These are phyloP conservation scores for Aspergillus sclerotiicarbonarius DNA, from an alignment of 495 filamentous ascomycete species.

Conservation along the genomic window DNA sequence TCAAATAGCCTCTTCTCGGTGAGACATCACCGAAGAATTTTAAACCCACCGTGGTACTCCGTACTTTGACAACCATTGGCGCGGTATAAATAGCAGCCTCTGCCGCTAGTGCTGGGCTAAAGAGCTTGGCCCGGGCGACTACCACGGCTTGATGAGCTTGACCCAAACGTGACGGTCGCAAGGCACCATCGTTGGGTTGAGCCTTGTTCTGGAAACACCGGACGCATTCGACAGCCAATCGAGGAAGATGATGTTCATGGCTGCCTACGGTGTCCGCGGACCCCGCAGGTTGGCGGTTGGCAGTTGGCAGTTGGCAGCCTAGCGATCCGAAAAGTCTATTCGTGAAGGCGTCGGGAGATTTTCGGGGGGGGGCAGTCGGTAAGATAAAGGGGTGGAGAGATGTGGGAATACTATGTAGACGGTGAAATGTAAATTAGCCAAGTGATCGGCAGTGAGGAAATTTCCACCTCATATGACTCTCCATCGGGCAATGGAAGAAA, in stretches of 20 bases:
- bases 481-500: neutral
- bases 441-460: neutral
- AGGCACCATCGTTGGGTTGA: neutral
- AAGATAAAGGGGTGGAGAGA: neutral
- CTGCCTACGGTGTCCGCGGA: neutral
- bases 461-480: neutral
- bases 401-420: neutral
- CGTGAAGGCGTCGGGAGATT: neutral
- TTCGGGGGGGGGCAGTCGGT: neutral
- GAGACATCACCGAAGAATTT: neutral
- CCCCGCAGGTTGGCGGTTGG: too few relatives aligned
- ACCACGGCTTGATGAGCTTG: neutral
- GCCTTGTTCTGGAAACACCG: too few relatives aligned
- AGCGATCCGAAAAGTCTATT: neutral
- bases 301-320: too few relatives aligned
- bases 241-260: neutral
- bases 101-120: neutral
- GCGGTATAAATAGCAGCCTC: neutral
- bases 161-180: neutral
- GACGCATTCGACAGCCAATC: too few relatives aligned
- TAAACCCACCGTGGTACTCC: neutral
- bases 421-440: neutral
- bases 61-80: neutral
- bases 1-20: neutral
- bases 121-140: neutral